phyloP scores from a whole-genome alignment of 1,284 basidiomycete species.

The Athelia psychrophila region DNA sequence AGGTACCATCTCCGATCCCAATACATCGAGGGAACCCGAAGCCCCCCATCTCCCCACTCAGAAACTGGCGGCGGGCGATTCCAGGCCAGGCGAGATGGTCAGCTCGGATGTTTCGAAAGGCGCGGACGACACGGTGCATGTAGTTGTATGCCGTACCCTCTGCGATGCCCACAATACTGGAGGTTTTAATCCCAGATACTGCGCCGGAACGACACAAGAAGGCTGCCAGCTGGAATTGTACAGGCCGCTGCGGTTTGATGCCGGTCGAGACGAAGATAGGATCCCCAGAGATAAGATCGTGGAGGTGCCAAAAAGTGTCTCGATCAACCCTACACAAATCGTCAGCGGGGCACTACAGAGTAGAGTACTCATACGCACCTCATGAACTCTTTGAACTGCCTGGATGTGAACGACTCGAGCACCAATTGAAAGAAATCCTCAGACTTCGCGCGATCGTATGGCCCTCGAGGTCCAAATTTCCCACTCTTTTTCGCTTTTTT shows the following conservation, averaged over 20 bases:
- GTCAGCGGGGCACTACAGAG: not conserved
- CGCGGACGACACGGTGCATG: constrained; percentile 9
- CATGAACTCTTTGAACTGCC: constrained; percentile 12
- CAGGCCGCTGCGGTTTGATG: constrained; percentile 11
- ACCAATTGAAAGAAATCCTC: constrained; percentile 14
- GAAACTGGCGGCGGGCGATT: not conserved
- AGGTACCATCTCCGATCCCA: constrained; percentile 12
- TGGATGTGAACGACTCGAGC: constrained; percentile 4
- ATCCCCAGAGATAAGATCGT: constrained; percentile 10
- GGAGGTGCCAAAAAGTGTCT: constrained; percentile 5
- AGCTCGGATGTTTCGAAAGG: constrained; percentile 5
- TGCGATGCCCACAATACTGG: constrained; percentile 5
- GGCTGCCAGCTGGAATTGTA: constrained; percentile 4
- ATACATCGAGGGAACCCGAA: constrained; percentile 14
- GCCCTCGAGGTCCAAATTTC: too few species aligned
- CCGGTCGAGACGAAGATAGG: constrained; percentile 7
- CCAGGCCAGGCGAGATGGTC: constrained; percentile 13
- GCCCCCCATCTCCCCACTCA: constrained; percentile 10
- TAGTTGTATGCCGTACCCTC: constrained; percentile 13
- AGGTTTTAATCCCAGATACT: constrained; percentile 6
- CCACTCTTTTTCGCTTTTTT: too few species aligned
- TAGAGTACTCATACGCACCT: constrained; percentile 4
- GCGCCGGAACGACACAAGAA: constrained; percentile 8
- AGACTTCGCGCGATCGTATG: constrained; percentile 7
- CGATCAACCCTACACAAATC: not conserved